Conservation (phyloP, 805 yeast species). For the Lipomyces anomalus region DNA sequence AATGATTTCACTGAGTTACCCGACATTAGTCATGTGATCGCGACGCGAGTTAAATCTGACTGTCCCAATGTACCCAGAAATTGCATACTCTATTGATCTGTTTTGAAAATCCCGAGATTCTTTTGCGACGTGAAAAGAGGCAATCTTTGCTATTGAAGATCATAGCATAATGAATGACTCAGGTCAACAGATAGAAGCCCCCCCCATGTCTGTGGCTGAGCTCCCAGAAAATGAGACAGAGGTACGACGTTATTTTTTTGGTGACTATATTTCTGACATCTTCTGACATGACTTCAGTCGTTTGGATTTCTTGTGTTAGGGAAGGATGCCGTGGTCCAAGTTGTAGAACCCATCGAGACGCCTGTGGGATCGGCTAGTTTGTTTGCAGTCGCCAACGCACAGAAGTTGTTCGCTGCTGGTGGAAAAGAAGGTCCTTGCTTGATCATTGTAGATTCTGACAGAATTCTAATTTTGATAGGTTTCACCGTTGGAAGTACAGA, state of each 20-base stretch:
- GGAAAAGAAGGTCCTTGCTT: constrained; percentile 15
- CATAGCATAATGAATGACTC: no score
- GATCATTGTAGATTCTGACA: background rate
- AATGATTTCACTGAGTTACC: no score
- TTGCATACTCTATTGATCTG: no score
- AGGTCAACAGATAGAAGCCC: no score
- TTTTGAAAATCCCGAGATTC: no score
- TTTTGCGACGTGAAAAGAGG: no score
- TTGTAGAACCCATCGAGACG: constrained; percentile 10
- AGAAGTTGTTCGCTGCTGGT: constrained; percentile 27
- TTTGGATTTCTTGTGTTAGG: constrained; percentile 20
- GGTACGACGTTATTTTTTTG: background rate
- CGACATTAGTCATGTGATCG: no score
- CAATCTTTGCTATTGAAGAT: no score
- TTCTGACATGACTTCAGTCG: constrained; percentile 1
- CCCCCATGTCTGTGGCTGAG: constrained; percentile 1
- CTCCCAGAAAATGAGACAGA: constrained; percentile 4
- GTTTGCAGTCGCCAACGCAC: constrained; percentile 27
- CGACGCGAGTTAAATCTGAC: no score
- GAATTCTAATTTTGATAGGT: constrained; percentile 6
- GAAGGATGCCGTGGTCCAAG: constrained; percentile 14
- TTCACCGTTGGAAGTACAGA: constrained; percentile 22
- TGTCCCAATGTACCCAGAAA: no score
- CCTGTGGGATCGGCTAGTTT: constrained; percentile 14
- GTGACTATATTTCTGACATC: background rate